These are phyloP conservation scores for Dendrocalamus latiflorus DNA, from an alignment of 202 grass and related monocot species.

Conservation along the genomic window DNA sequence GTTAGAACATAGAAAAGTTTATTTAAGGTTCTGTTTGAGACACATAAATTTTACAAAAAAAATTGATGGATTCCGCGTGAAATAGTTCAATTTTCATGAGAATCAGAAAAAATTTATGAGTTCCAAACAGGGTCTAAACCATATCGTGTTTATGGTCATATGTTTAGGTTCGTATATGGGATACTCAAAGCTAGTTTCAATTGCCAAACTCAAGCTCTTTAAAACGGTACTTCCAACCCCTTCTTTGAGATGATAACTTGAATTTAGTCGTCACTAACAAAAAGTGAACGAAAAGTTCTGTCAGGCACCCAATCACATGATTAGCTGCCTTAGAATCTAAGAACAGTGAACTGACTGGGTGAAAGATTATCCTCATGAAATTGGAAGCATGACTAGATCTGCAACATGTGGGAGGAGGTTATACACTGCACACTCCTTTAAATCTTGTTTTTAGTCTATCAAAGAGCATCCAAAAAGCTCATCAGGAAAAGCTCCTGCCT, in stretches of 20 bases:
- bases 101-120: no score
- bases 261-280: not conserved
- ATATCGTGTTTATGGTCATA: no score
- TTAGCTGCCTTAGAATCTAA: not conserved
- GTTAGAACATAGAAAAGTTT: no score
- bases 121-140: no score
- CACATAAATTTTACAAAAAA: no score
- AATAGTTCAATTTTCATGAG: no score
- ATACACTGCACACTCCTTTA: slow-evolving; percentile 1
- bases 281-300: slow-evolving; percentile 5
- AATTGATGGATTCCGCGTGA: no score
- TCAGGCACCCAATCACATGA: not conserved
- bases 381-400: slow-evolving; percentile 11
- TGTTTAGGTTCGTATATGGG: no score
- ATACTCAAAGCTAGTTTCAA: not conserved
- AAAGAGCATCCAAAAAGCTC: slow-evolving; percentile 49
- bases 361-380: slow-evolving; percentile 10
- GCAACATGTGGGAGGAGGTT: not conserved
- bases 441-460: slow-evolving; percentile 37
- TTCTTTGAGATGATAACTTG: not conserved
- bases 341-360: not conserved
- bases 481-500: slow-evolving; percentile 4
- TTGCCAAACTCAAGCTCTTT: not conserved
- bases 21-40: no score
- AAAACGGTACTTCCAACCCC: not conserved